Base-by-base conservation (phyloP, 192 early-diverging fungal species). In the Pilobolus umbonatus region DNA sequence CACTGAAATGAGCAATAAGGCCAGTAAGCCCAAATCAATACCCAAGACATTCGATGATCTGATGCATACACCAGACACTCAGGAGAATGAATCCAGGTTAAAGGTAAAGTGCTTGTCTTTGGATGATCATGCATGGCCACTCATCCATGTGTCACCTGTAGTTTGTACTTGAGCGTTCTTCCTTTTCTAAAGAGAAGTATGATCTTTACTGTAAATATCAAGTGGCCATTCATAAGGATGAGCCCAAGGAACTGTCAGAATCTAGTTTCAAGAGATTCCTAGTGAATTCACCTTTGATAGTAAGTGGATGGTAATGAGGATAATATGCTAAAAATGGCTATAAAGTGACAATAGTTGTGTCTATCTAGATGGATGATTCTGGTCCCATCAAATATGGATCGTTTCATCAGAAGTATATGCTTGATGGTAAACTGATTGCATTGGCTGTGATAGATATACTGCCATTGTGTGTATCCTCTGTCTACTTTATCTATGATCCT, bases 401-500 rank as follows among this genome's bases (percentile, higher is more conserved):
- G 30, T 98, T 88, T 60, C 94, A 98, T 61, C 93, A 95, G 80
- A 88, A 86, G 55, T 97, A 98, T 71, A 86, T 90, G 38, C 60
- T 96, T 39, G 88, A 93, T 60, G 85, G 76, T 4, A 77, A 75
- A 17, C 76, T 98, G 25, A 84, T 87, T 22, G 96, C 94, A 7
- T 86, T 97, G 12, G 89, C 85, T n/a, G 93, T 98, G 2, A 69
- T 98, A 52, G 96, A 98, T 63, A 83, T 97, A 5, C 73, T 97
- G 40, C 96, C 94, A 5, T 39, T 62, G 5, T 97, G 91, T 63
- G 75, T 97, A 8, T 95, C 94, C 3, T 85, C 91, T 0, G 96
- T 98, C 22, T 98, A 98, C 62, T 88, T 94, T 55, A 84, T 94
- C 61, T 98, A 98, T 72, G 94, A 98, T 61, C 89, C 94, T 1